phyloP scores from a whole-genome alignment of 768 basidiomycete species.

The Boletus huronensis region DNA sequence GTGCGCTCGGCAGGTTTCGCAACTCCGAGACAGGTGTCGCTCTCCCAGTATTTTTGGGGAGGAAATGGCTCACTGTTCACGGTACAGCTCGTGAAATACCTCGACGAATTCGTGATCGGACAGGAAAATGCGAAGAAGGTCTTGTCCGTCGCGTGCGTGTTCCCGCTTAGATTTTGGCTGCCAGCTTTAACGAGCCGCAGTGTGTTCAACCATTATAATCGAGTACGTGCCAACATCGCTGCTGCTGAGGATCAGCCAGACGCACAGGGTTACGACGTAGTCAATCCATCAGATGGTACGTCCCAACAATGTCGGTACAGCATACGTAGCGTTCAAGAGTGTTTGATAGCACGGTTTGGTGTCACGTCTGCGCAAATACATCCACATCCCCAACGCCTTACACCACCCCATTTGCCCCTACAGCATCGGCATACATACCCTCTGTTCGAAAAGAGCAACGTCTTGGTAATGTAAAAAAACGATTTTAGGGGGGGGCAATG shows the following conservation, averaged over 20 bases:
- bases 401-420: slow-evolving; percentile 35
- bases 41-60: not conserved
- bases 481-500: not conserved
- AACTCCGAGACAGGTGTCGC: slow-evolving; percentile 52
- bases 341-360: slow-evolving; percentile 33
- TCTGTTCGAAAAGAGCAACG: slow-evolving; percentile 93
- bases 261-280: slow-evolving; percentile 27
- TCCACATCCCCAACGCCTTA: slow-evolving; percentile 49
- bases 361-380: slow-evolving; percentile 58
- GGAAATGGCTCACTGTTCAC: slow-evolving; percentile 8
- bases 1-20: slow-evolving; percentile 47
- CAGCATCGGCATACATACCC: slow-evolving; percentile 45
- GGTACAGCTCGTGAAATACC: slow-evolving; percentile 71
- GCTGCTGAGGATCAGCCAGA: slow-evolving; percentile 40
- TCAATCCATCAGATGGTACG: slow-evolving; percentile 29
- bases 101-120: slow-evolving; percentile 87
- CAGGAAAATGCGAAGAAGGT: slow-evolving; percentile 93
- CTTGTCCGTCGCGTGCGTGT: slow-evolving; percentile 85
- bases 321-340: not conserved
- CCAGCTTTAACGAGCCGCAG: slow-evolving; percentile 36
- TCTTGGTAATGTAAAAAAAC: slow-evolving; percentile 73
- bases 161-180: not conserved
- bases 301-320: not conserved
- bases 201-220: slow-evolving; percentile 94
- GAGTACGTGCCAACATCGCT: slow-evolving; percentile 69